These are phyloP conservation scores for Articulospora tetracladia DNA, from an alignment of 495 filamentous ascomycete species.

Conservation along the genomic window DNA sequence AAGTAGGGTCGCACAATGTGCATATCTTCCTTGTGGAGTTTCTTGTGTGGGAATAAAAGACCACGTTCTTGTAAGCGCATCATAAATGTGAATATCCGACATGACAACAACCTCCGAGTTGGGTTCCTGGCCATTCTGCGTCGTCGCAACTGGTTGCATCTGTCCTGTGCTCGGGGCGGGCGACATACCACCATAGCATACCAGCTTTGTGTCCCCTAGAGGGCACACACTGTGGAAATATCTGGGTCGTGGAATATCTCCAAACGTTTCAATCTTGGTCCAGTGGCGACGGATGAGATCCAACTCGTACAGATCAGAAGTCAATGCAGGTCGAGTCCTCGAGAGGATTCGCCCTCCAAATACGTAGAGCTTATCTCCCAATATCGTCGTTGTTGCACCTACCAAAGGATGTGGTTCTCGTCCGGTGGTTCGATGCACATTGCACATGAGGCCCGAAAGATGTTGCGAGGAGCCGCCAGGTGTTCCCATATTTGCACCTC, in stretches of 20 bases:
- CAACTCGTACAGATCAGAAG: slow-evolving; percentile 86
- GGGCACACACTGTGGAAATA: slow-evolving; percentile 97
- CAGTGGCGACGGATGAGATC: slow-evolving; percentile 90
- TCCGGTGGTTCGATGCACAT: slow-evolving; percentile 86
- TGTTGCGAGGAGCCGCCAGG: slow-evolving; percentile 46
- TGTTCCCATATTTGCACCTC: slow-evolving; percentile 47
- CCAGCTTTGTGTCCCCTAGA: slow-evolving; percentile 89
- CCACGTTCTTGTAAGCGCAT: slow-evolving; percentile 83
- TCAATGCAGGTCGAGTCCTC: slow-evolving; percentile 70
- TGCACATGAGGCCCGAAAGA: slow-evolving; percentile 86
- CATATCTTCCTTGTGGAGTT: slow-evolving; percentile 89
- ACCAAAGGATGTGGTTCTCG: slow-evolving; percentile 87
- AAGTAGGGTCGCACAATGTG: slow-evolving; percentile 91
- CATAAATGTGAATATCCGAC: slow-evolving; percentile 96
- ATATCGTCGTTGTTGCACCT: slow-evolving; percentile 89
- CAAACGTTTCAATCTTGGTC: slow-evolving; percentile 79
- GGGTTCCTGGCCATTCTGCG: slow-evolving; percentile 52
- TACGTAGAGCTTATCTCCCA: slow-evolving; percentile 93
- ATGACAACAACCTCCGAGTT: slow-evolving; percentile 93
- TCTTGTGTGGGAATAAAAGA: slow-evolving; percentile 73
- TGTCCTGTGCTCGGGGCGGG: slow-evolving; percentile 51
- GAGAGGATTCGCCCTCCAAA: slow-evolving; percentile 91
- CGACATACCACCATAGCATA: slow-evolving; percentile 98
- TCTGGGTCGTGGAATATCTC: slow-evolving; percentile 82
- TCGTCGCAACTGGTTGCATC: slow-evolving; percentile 37